Evolutionary conservation across 352 stramenopile species (phyloP), one percentile per base, ranked within the genome.

Genomic region (Lagenidium giganteum): DNA sequence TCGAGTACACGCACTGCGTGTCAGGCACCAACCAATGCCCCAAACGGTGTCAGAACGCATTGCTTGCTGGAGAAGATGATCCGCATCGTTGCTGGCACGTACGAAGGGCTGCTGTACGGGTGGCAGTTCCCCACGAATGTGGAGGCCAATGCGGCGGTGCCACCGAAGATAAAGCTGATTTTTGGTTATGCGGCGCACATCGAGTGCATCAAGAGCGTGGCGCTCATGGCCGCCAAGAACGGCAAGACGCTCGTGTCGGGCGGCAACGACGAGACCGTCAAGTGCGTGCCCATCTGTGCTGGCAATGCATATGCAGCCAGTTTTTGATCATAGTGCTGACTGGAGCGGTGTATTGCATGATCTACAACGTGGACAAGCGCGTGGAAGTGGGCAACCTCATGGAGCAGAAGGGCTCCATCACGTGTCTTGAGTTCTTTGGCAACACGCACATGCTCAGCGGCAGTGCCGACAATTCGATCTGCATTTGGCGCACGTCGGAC

Each of bases 281-380:
- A 92, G 82, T 93, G 46, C 42, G 58, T 42, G 25, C 1, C 20
- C 20, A 11, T 26, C 8, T 36, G 2, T 3, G 26, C 12, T 39
- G 20, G 12, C 40, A 18, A 25, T 23, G 18, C 8, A 33, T 39
- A 45, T 17, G 28, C 12, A 11, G 6, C 31, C 6, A 20, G 14
- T 17, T 14, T n/a, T n/a, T 31, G 13, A 6, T 21, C 3, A 42
- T 13, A 28, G 27, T 38, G 14, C 41, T 65, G 54, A 21, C 18
- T 46, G 14, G 11, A 9, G 12, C 2, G 48, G 8, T 50, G 18
- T 58, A 11, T 29, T 34, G 5, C 30, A 93, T 79, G 54, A 91
- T 93, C 47, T 93, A 93, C 64, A 92, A 93, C 42, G 79, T 91
- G 33, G 70, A 90, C 55, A 91, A 88, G 60, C 78, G 80, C 54